phyloP scores from a whole-genome alignment of 2,329 filamentous ascomycete species.

The Microdochium nivale region DNA sequence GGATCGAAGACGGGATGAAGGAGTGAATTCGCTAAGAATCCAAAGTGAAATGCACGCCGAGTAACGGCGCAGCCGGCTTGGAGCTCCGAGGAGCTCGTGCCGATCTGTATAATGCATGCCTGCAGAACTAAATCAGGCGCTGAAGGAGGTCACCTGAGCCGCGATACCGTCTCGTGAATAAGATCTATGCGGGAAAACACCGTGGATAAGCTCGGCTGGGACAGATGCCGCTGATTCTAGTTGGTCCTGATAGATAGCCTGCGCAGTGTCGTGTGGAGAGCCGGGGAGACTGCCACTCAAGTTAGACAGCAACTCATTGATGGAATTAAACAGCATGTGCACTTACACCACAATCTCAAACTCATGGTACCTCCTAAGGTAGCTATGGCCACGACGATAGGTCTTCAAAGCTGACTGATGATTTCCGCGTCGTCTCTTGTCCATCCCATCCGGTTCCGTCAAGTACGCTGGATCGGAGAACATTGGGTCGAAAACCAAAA shows the following conservation, averaged over 20 bases:
- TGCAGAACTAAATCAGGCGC: no score
- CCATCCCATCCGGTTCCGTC: conserved; percentile 33
- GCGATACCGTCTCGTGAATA: no score
- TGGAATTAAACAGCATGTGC: neutral
- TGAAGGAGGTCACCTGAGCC: no score
- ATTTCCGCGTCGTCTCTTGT: neutral
- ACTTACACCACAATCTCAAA: conserved; percentile 73
- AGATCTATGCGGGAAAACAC: no score
- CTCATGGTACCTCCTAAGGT: conserved; percentile 61
- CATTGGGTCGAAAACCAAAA: conserved; percentile 85
- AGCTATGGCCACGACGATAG: conserved; percentile 63
- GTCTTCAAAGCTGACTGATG: conserved; percentile 51
- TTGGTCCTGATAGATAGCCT: neutral
- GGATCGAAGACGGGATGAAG: conserved; percentile 48
- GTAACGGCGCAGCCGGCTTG: no score
- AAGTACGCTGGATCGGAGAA: conserved; percentile 62
- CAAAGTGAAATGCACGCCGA: no score
- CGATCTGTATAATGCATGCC: no score
- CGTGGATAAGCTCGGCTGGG: no score
- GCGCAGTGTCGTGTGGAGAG: neutral
- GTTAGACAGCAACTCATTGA: neutral
- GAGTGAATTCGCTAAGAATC: neutral
- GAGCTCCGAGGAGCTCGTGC: no score
- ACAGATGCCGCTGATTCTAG: no score
- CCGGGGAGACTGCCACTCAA: neutral